Evolutionary conservation across 768 basidiomycete genomes (phyloP), one percentile per base, ranked within the genome.

Genomic region (Leucocoprinus birnbaumii): DNA sequence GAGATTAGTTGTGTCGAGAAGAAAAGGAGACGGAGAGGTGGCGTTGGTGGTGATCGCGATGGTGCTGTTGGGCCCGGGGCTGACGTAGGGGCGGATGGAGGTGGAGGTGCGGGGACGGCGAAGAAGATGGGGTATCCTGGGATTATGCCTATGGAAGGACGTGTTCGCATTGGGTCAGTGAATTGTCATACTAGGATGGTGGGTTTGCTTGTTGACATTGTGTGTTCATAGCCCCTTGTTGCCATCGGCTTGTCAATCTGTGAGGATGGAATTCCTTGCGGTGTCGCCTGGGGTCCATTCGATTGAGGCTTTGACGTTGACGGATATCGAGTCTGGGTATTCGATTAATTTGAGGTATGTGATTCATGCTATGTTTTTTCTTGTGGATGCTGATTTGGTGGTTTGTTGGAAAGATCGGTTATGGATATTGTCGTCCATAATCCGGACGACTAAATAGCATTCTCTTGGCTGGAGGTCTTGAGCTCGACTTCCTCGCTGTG

Each of bases 261-360:
- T 94, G 22, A 76, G 89, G 38, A 91, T 94, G 86, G 80, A 87
- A 56, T 93, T 94, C 62, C 70, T 94, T 44, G 91, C 92, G 2
- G 72, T 94, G 46, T 78, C 81, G 7, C 85, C 90, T 18, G 92
- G 92, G 2, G 83, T 93, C 2, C 91, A 94, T 63, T 75, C 85
- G 2, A 79, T 94, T 48, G 84, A 89, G 58, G 76, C 80, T 4
- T 70, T 94, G 49, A 84, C 83, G 1, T 70, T 94, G 49, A 87
- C 84, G 1, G 92, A 94, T 60, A 71, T 88, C 3, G 89, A 89
- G 62, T 83, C 85, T 5, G 85, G 85, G 0, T 84, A 80, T 64
- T 76, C 83, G 0, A 82, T 88, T 67, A 89, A 90, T 61, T 71
- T 94, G 43, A 77, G 89, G 91, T 90, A 59, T 46, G 78, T 68